Conservation (phyloP, 345 rosid genomes). For the Murraya koenigii region DNA sequence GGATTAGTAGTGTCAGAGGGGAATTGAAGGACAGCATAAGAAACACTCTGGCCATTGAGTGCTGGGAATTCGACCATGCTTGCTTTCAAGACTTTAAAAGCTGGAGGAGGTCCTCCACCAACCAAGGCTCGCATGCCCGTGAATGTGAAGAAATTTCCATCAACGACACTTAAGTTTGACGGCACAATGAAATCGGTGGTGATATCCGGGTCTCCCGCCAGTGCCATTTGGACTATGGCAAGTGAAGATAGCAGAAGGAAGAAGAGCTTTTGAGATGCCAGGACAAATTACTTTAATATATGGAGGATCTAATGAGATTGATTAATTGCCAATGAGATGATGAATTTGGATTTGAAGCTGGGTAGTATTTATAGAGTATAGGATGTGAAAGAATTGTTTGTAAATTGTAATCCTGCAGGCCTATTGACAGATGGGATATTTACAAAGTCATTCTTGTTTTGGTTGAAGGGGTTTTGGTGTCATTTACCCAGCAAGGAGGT, state of each 20-base stretch:
- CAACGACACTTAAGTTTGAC: not conserved
- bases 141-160: slow-evolving; percentile 38
- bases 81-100: slow-evolving; percentile 25
- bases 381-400: not conserved
- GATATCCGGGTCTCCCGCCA: slow-evolving; percentile 40
- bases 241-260: slow-evolving; percentile 19
- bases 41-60: slow-evolving; percentile 36
- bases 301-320: not conserved
- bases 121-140: slow-evolving; percentile 21
- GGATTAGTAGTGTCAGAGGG: slow-evolving; percentile 3
- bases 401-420: slow-evolving; percentile 10
- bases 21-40: slow-evolving; percentile 29
- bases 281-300: not conserved
- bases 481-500: not conserved
- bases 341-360: not conserved
- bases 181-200: slow-evolving; percentile 31
- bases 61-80: slow-evolving; percentile 32
- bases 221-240: slow-evolving; percentile 6
- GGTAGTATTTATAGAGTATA: not conserved
- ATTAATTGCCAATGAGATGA: not conserved
- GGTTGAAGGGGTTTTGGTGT: not conserved
- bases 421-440: slow-evolving; percentile 4
- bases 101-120: not conserved
- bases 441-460: slow-evolving; percentile 11
- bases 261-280: slow-evolving; percentile 16